Percentiles rank a stretch among this genome's conserved stretches.
Conservation (phyloP, 495 filamentous ascomycete species). For the Staphylotrichum longicolle region DNA sequence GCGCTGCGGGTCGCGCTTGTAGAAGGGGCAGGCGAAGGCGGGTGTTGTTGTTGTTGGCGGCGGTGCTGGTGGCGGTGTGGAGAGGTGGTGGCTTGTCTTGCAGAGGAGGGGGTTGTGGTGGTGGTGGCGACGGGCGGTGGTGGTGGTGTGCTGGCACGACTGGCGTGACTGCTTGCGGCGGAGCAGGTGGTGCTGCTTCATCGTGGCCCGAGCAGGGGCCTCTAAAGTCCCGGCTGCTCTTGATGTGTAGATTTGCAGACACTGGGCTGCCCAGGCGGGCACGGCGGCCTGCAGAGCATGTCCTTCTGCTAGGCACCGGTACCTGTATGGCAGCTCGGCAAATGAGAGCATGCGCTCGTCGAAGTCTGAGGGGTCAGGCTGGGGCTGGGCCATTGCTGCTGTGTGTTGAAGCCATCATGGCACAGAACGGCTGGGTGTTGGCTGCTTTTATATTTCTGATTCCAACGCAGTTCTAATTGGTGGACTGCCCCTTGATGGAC, state of each 20-base stretch:
- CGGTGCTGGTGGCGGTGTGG: neutral
- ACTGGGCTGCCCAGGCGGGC: neutral
- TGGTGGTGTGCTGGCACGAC: neutral
- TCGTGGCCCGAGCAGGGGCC: no score
- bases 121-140: neutral
- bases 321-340: neutral
- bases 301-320: neutral
- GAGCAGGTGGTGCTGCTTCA: no score
- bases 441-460: no score
- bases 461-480: no score
- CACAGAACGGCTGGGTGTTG: no score
- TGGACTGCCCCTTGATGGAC: no score
- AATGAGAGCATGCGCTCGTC: neutral
- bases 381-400: no score
- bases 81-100: no score
- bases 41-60: neutral
- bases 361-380: neutral
- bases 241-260: no score
- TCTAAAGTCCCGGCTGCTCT: no score
- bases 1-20: neutral
- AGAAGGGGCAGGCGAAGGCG: conserved; percentile 3
- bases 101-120: neutral
- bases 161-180: no score
- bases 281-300: neutral
- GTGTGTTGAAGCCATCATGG: no score